These are phyloP conservation scores for Pueraria montana DNA, from an alignment of 306 rosid species.

Conservation along the genomic window DNA sequence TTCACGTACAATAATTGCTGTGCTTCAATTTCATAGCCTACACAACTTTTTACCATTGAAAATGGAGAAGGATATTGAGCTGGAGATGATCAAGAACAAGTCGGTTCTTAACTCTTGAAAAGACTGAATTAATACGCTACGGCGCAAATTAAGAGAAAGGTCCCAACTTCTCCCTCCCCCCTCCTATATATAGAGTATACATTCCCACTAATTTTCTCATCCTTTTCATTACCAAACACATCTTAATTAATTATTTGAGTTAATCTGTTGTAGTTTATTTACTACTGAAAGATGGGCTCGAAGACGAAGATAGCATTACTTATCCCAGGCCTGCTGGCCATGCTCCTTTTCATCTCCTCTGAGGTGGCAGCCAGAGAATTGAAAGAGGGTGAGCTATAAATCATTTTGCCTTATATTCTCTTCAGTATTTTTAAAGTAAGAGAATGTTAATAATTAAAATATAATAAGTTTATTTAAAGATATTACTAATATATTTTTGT, in stretches of 20 bases:
- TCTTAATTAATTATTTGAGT: not conserved
- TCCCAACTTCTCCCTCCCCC: not conserved
- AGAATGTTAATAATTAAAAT: no score
- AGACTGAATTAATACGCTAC: not conserved
- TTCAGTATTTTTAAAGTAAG: no score
- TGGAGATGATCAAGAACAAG: not conserved
- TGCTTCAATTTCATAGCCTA: not conserved
- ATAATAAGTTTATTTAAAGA: no score
- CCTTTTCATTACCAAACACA: not conserved
- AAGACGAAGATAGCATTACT: not conserved
- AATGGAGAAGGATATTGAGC: not conserved
- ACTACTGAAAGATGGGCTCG: not conserved
- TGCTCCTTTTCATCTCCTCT: not conserved
- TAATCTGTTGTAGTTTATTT: not conserved
- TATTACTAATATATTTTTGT: no score
- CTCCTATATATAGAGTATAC: constrained; percentile 36
- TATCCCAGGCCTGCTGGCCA: not conserved
- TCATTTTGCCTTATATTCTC: not conserved
- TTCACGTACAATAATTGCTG: not conserved
- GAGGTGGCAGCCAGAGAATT: not conserved
- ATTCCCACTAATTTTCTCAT: not conserved
- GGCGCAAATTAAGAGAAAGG: not conserved
- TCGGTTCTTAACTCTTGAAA: not conserved
- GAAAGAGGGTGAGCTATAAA: not conserved
- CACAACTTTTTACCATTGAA: not conserved